Conservation (phyloP, 495 filamentous ascomycete genomes). For the Friedmanniomyces simplex region DNA sequence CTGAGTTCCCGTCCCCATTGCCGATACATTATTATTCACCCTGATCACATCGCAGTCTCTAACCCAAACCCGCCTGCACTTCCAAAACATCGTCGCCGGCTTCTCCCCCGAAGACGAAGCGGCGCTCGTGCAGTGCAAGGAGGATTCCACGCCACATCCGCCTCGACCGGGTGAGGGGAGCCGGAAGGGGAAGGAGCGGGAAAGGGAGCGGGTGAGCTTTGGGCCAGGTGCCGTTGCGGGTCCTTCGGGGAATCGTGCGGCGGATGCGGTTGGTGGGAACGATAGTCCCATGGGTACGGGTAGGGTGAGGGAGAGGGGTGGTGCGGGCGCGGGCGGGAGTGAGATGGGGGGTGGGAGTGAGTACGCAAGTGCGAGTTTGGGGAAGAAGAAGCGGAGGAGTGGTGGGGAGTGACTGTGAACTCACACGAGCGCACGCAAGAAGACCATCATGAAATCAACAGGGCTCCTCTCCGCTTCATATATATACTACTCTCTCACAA, state of each 20-base stretch:
- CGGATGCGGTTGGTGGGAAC: background rate
- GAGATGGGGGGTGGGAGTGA: background rate
- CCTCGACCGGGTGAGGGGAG: conserved; percentile 6
- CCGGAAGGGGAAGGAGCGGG: conserved; percentile 14
- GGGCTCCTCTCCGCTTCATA: too few species aligned
- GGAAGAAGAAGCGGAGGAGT: background rate
- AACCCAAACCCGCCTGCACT: conserved; percentile 19
- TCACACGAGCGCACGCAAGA: too few species aligned
- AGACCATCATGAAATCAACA: too few species aligned
- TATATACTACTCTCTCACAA: too few species aligned
- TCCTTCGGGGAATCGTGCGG: background rate
- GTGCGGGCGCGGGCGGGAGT: too few species aligned
- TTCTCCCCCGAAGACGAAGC: conserved; percentile 17
- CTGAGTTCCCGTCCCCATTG: too few species aligned
- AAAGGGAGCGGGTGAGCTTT: conserved; percentile 5
- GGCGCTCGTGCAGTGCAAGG: conserved; percentile 6
- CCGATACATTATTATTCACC: background rate
- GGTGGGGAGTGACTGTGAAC: background rate
- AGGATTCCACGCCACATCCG: conserved; percentile 13
- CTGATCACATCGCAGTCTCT: conserved; percentile 8
- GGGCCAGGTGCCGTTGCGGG: background rate
- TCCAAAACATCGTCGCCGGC: conserved; percentile 18
- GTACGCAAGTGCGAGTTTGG: background rate
- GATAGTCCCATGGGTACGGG: background rate
- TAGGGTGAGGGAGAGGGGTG: too few species aligned